Conservation (phyloP, 495 filamentous ascomycete genomes). For the Hypoxylon fuscum region DNA sequence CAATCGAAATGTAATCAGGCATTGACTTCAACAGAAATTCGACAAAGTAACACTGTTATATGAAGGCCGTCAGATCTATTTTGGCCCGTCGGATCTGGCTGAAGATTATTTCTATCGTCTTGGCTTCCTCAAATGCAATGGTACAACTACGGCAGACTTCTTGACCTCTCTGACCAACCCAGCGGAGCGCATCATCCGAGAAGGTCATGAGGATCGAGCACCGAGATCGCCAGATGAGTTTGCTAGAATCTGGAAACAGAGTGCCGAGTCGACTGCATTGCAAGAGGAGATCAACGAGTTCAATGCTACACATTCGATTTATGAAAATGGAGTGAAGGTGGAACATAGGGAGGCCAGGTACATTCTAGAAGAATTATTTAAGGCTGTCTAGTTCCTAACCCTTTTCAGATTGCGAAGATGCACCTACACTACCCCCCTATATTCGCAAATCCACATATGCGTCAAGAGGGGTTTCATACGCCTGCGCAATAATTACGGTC, state of each 20-base stretch:
- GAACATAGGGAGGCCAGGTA: too few relatives aligned
- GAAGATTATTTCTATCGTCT: conserved; percentile 66
- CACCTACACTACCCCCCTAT: too few relatives aligned
- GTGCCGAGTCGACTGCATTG: conserved; percentile 48
- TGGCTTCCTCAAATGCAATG: conserved; percentile 51
- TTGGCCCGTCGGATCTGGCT: conserved; percentile 62
- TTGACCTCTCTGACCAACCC: conserved; percentile 74
- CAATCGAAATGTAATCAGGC: not conserved
- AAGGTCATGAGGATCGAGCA: conserved; percentile 62
- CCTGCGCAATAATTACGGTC: not conserved
- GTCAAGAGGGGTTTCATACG: too few relatives aligned
- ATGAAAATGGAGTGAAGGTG: too few relatives aligned
- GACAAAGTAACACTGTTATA: conserved; percentile 70
- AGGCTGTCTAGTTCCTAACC: too few relatives aligned
- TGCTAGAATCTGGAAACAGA: conserved; percentile 62
- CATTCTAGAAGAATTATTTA: too few relatives aligned
- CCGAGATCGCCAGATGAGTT: conserved; percentile 71
- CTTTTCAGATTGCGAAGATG: too few relatives aligned
- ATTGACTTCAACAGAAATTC: conserved; percentile 45
- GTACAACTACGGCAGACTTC: conserved; percentile 76
- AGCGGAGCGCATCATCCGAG: not conserved
- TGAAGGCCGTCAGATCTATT: conserved; percentile 72
- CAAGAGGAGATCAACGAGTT: conserved; percentile 31
- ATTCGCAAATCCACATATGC: too few relatives aligned
- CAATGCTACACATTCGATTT: not conserved